Evolutionary conservation across 2,329 filamentous ascomycete species (phyloP), one percentile per base, ranked within the genome.

Genomic region (Hypoxylon sp.): DNA sequence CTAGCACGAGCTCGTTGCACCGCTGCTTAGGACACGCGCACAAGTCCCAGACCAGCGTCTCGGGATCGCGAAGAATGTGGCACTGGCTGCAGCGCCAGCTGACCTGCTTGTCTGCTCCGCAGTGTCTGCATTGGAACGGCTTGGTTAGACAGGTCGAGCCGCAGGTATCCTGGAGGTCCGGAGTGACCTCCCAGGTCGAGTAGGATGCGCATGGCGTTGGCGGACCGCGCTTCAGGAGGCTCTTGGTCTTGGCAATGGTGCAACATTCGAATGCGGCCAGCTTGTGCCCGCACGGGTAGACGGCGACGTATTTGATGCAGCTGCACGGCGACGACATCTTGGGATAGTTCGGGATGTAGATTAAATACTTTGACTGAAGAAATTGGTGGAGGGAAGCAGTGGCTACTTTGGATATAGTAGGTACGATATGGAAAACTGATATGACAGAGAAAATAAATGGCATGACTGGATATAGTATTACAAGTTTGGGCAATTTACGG

Each of bases 271-370:
- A 68, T 3, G 55, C 59, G 4, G 44, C 34, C 7, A 51, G 60
- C 1, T 6, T 20, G 41, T 74, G 73, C 1, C 67, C 70, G 56
- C 72, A 75, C 0, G 72, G 73, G 41, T 75, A 74, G 1, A 62
- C 47, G 4, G 69, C 64, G n/a, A 22, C 11, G 28, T 48, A 57
- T 3, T 50, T 8, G 2, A 56, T 46, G 32, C 72, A 73, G 3
- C 52, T 54, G 37, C 69, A 73, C 1, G 37, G n/a, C 55, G 67
- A 59, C n/a, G 52, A 50, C 47, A 37, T 52, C 13, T 22, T 56
- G 19, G 10, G 30, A 5, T 15, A 11, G 56, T 32, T 47, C 13
- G 11, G 20, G 19, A n/a, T 3, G 30, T 19, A 49, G 39, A 39
- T 50, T 46, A 55, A 37, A 43, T 58, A 44, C 10, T n/a, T 6